Evolutionary conservation across 495 filamentous ascomycete genomes (phyloP).

Genomic region (Podospora pseudopauciseta): DNA sequence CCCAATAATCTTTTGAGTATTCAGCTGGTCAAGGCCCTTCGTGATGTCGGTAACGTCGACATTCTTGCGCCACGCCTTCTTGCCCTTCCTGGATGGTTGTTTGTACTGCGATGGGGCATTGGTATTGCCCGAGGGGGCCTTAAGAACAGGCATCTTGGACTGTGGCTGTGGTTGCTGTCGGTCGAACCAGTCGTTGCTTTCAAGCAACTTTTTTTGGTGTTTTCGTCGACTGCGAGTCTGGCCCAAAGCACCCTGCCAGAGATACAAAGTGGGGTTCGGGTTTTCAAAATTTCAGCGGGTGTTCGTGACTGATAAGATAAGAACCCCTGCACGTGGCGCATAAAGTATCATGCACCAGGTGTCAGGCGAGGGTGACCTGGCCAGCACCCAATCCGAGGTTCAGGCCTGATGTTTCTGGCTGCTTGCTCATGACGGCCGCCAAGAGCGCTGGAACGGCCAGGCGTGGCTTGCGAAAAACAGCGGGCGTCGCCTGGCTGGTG

Average conservation of each 20-base stretch:
- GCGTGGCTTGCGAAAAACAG: slow-evolving; percentile 18
- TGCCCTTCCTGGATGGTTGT: slow-evolving; percentile 92
- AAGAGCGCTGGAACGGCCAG: slow-evolving; percentile 23
- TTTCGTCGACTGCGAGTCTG: background rate
- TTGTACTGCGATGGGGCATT: slow-evolving; percentile 54
- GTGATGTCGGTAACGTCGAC: slow-evolving; percentile 85
- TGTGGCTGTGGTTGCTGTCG: background rate
- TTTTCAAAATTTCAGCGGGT: slow-evolving; percentile 5
- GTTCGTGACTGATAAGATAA: slow-evolving; percentile 2
- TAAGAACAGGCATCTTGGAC: slow-evolving; percentile 31
- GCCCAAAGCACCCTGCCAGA: background rate
- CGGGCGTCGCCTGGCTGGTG: slow-evolving; percentile 2
- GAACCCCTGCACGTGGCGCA: background rate
- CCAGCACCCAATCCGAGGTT: background rate
- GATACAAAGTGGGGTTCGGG: background rate
- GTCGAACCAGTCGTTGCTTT: background rate
- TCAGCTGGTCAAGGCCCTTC: slow-evolving; percentile 74
- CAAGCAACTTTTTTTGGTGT: background rate
- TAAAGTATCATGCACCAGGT: background rate
- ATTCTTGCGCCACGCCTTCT: slow-evolving; percentile 98
- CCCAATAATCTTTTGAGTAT: slow-evolving; percentile 88
- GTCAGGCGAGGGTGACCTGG: background rate
- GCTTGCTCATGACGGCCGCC: slow-evolving; percentile 28
- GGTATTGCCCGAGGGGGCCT: slow-evolving; percentile 31
- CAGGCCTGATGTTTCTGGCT: background rate